Conservation (phyloP, 192 early-diverging fungal species). For the Funneliformis mosseae region DNA sequence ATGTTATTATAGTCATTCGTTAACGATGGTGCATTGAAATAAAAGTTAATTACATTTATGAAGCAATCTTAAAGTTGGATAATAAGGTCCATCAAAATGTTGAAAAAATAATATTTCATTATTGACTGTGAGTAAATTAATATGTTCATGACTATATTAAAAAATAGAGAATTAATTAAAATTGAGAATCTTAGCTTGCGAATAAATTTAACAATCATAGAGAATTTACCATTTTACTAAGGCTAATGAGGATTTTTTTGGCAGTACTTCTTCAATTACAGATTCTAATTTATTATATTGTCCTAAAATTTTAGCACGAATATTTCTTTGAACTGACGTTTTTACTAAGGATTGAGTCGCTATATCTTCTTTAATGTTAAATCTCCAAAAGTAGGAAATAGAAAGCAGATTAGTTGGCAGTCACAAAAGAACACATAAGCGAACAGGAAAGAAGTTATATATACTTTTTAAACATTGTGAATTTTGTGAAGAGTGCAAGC, state of each 20-base stretch:
- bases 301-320: constrained; percentile 82
- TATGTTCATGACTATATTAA: constrained; percentile 76
- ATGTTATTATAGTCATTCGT: neutral
- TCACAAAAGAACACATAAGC: neutral
- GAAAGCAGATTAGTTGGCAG: neutral
- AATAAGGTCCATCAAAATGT: constrained; percentile 91
- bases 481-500: neutral
- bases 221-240: constrained; percentile 79
- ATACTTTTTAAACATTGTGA: constrained; percentile 21
- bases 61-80: constrained; percentile 82
- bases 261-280: constrained; percentile 90
- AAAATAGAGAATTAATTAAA: neutral
- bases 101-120: constrained; percentile 91
- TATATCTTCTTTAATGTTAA: constrained; percentile 77
- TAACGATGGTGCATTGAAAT: neutral
- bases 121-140: constrained; percentile 83
- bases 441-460: neutral
- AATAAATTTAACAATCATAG: neutral
- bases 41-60: constrained; percentile 74
- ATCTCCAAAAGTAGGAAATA: constrained; percentile 44
- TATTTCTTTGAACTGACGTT: constrained; percentile 84
- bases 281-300: constrained; percentile 88
- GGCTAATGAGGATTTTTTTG: constrained; percentile 90
- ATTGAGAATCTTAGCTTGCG: neutral
- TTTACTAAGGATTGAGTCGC: constrained; percentile 88